A percentile compares a stretch with the other conserved stretches of the same genome.
Evolutionary conservation across 345 rosid genomes (phyloP).

Genomic region (Murraya paniculata): DNA sequence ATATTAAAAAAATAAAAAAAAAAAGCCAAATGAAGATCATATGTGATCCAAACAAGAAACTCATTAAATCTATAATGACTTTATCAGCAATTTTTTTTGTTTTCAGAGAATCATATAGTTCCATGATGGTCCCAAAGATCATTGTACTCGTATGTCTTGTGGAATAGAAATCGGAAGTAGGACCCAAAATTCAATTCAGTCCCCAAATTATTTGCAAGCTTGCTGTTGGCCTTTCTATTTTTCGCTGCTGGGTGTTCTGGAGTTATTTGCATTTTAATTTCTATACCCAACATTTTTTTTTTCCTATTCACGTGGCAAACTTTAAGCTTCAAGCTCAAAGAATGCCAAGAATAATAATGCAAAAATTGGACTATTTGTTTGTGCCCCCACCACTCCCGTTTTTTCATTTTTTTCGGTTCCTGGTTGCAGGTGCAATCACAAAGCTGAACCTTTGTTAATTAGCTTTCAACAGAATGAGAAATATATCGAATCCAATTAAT

Average conservation of each 20-base stretch:
- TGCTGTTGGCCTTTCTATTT: not conserved
- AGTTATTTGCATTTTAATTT: not conserved
- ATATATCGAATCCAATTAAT: not conserved
- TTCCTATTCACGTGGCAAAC: not conserved
- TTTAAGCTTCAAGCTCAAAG: constrained; percentile 2
- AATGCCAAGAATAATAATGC: constrained; percentile 5
- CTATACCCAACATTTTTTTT: not conserved
- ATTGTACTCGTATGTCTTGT: constrained; percentile 1
- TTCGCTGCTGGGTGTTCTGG: not conserved
- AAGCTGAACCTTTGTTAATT: not conserved
- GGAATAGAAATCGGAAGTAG: not conserved
- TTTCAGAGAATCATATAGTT: not conserved
- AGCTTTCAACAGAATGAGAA: not conserved
- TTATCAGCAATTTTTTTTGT: not conserved
- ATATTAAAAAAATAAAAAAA: not conserved
- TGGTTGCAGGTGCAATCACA: not conserved
- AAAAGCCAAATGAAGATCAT: not conserved
- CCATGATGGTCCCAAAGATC: constrained; percentile 13
- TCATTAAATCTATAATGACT: not conserved
- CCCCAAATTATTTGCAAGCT: not conserved
- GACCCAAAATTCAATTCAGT: not conserved
- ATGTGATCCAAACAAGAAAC: not conserved
- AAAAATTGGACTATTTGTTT: not conserved
- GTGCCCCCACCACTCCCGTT: not conserved
- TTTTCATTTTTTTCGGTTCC: not conserved